Evolutionary conservation across 345 rosid genomes (phyloP).

Genomic region (Pugionium cornutum): DNA sequence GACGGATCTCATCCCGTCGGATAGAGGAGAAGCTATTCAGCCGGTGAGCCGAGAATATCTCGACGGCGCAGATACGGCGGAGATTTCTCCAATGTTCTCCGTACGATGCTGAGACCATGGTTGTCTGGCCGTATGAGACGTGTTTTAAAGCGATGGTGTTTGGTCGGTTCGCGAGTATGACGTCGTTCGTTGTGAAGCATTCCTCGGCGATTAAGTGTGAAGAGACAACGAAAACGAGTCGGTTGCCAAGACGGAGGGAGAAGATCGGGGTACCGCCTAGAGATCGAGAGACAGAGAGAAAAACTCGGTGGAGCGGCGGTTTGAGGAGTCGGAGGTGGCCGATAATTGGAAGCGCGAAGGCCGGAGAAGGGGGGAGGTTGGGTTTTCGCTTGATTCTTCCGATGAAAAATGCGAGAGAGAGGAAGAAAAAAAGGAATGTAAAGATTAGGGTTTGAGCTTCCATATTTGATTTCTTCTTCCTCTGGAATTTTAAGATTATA

Average conservation of each 20-base stretch:
- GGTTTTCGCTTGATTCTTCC: conserved; percentile 3
- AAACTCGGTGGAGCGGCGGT: conserved; percentile 22
- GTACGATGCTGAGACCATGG: conserved; percentile 38
- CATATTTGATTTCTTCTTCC: background rate
- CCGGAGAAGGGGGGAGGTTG: conserved; percentile 52
- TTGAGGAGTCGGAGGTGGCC: conserved; percentile 38
- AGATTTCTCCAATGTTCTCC: conserved; percentile 61
- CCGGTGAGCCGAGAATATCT: conserved; percentile 46
- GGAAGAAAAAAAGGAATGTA: background rate
- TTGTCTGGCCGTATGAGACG: conserved; percentile 41
- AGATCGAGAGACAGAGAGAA: conserved; percentile 14
- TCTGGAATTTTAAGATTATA: no score
- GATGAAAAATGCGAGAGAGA: background rate
- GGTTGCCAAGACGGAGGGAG: conserved; percentile 50
- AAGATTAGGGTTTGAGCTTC: conserved; percentile 10
- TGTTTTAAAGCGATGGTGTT: conserved; percentile 19
- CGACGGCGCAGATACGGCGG: conserved; percentile 45
- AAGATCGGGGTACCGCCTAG: conserved; percentile 43
- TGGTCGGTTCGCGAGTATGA: conserved; percentile 51
- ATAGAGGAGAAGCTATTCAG: conserved; percentile 28
- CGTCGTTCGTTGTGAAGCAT: conserved; percentile 54
- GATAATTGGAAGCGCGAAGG: conserved; percentile 13
- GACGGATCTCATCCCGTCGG: conserved; percentile 44
- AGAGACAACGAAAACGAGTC: conserved; percentile 44
- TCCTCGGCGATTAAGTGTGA: conserved; percentile 41